phyloP scores from a whole-genome alignment of 257 asterid species.

The Penstemon newberryi region DNA sequence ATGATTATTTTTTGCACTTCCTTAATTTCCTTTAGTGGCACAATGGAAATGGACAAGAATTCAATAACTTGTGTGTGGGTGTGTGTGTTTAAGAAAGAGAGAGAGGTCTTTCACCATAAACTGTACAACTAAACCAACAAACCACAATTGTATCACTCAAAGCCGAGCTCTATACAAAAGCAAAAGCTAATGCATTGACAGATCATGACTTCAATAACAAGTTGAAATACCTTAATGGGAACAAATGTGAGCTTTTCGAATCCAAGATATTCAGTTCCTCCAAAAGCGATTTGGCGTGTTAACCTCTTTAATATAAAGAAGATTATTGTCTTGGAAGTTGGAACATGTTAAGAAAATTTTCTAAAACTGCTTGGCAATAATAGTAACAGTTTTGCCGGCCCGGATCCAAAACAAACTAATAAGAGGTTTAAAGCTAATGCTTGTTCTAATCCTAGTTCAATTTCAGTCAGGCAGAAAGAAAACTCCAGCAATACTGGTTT shows the following conservation, averaged over 20 bases:
- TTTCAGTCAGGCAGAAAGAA: background rate
- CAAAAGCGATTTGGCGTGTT: constrained; percentile 84
- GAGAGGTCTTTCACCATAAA: background rate
- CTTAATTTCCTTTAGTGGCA: background rate
- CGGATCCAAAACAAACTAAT: background rate
- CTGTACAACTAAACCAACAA: background rate
- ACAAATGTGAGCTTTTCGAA: constrained; percentile 90
- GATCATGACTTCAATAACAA: constrained; percentile 6
- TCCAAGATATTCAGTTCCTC: constrained; percentile 83
- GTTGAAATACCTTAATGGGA: constrained; percentile 79
- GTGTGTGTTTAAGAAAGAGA: background rate
- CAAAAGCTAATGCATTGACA: background rate
- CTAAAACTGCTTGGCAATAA: background rate
- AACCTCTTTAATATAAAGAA: constrained; percentile 71
- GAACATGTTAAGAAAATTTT: constrained; percentile 12
- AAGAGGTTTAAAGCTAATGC: background rate
- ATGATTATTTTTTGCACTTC: background rate
- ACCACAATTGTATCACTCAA: background rate
- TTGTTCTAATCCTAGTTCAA: background rate
- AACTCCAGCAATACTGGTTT: background rate
- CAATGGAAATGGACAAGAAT: too few species aligned
- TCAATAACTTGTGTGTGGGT: too few species aligned
- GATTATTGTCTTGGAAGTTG: constrained; percentile 36
- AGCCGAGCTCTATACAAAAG: constrained; percentile 7
- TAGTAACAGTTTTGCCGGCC: constrained; percentile 1